Base-by-base conservation (phyloP, 2,329 filamentous ascomycete species). In the Fusarium tricinctum region DNA sequence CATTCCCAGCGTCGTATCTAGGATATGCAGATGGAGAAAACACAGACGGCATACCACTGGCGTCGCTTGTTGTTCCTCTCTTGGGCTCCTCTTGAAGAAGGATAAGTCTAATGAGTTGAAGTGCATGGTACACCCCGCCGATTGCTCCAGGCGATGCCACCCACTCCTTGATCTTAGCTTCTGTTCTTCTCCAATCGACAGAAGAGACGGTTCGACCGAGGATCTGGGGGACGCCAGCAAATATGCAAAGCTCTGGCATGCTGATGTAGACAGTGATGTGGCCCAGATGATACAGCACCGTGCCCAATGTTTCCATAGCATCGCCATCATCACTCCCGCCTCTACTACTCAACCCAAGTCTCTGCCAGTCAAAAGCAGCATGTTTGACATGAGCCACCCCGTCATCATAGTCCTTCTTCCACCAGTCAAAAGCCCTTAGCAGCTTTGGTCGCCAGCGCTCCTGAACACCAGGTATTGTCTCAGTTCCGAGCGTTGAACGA, bases 261-360 rank as follows among this genome's bases (percentile, higher is more conserved):
- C 73, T 74, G 42, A 74, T 74, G 26, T 74, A 73, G 23, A 74
- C 73, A 3, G 73, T 74, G 17, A 74, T 74, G 28, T 74, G 72
- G 2, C 73, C 73, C 10, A 74, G 39, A n/a, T 74, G 73, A 43
- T 74, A 74, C 14, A 74, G 56, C 8, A 74, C 73, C 5, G 73
- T 74, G 2, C 73, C 73, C 8, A 74, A 51, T 17, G 69, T 74
- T 60, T 73, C 70, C 54, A 74, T 73, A 4, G 73, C 73, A 61
- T 74, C 71, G 1, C 72, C 72, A 40, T 74, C 73, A 20, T 74
- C 73, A 10, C 73, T 74, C 33, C 73, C 73, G 2, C 73, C 73
- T 56, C 71, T 63, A 8, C 52, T 73, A 42, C 71, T 73, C 26
- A 73, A 32, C 1, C 73, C 73, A 6, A 74, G 42, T 14, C 72